Percentiles rank a stretch among this genome's conserved stretches.
These are phyloP conservation scores for Aspergillus pseudoglaucus DNA, from an alignment of 2,329 filamentous ascomycete species.

Conservation along the genomic window DNA sequence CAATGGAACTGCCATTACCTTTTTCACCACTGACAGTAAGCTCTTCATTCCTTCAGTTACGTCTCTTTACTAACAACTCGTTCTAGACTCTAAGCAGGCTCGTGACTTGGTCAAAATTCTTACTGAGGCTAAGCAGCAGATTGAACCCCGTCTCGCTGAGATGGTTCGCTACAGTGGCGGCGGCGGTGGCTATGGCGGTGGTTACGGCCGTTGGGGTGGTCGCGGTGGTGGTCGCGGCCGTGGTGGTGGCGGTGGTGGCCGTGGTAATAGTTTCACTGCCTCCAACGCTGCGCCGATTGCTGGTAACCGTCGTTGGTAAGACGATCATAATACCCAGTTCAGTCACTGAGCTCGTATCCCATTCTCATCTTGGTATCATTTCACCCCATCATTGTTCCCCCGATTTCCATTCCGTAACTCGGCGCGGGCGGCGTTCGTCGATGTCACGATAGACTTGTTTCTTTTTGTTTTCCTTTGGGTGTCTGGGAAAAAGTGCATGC, in stretches of 20 bases:
- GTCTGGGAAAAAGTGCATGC: background rate
- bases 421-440: constrained; percentile 32
- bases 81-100: constrained; percentile 79
- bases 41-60: constrained; percentile 21
- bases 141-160: constrained; percentile 90
- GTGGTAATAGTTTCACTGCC: constrained; percentile 47
- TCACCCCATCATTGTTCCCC: constrained; percentile 7
- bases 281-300: constrained; percentile 55
- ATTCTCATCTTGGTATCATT: constrained; percentile 25
- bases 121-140: constrained; percentile 93
- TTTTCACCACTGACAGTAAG: constrained; percentile 99
- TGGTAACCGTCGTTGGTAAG: constrained; percentile 52
- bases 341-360: constrained; percentile 22
- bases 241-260: constrained; percentile 49
- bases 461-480: constrained; percentile 4
- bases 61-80: constrained; percentile 10
- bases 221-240: constrained; percentile 53
- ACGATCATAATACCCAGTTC: constrained; percentile 13
- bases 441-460: constrained; percentile 33
- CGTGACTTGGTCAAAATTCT: constrained; percentile 92
- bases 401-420: constrained; percentile 23
- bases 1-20: constrained; percentile 91
- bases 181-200: constrained; percentile 62
- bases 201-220: constrained; percentile 47
- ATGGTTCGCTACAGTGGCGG: constrained; percentile 91